Percentiles rank a stretch among this genome's conserved stretches.
Evolutionary conservation across 768 basidiomycete species (phyloP).

Genomic region (Tricholoma flavovirens): DNA sequence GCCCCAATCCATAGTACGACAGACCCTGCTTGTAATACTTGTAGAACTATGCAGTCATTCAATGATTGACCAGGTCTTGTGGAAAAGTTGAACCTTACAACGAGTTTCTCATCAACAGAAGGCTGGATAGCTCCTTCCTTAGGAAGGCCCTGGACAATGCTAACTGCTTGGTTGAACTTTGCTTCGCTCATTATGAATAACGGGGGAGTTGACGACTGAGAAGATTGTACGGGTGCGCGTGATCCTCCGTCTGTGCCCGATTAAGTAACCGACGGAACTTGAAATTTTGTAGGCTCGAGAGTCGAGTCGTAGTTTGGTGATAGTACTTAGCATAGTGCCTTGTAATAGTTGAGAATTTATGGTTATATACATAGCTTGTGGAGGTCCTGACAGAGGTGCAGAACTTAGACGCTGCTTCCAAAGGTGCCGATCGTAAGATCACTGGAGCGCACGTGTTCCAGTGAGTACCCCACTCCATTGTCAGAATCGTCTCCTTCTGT

Average conservation of each 20-base stretch:
- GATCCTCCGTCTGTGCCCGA: no score
- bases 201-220: background rate
- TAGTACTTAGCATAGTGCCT: no score
- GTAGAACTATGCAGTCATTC: slow-evolving; percentile 67
- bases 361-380: background rate
- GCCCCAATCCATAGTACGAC: background rate
- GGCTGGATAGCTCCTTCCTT: slow-evolving; percentile 81
- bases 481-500: background rate
- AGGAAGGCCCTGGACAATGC: slow-evolving; percentile 62
- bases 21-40: slow-evolving; percentile 88
- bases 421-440: no score
- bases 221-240: background rate
- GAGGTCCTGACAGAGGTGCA: background rate
- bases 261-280: background rate
- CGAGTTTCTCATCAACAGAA: slow-evolving; percentile 65
- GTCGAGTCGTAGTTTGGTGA: no score
- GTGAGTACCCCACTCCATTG: background rate
- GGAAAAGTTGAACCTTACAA: slow-evolving; percentile 44
- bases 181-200: slow-evolving; percentile 52
- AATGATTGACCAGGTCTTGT: slow-evolving; percentile 7
- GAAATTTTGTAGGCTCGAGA: background rate
- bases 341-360: no score
- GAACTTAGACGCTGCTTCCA: no score
- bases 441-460: background rate
- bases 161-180: slow-evolving; percentile 73